Conservation (phyloP, 306 rosid genomes). For the Cucurbita maxima region DNA sequence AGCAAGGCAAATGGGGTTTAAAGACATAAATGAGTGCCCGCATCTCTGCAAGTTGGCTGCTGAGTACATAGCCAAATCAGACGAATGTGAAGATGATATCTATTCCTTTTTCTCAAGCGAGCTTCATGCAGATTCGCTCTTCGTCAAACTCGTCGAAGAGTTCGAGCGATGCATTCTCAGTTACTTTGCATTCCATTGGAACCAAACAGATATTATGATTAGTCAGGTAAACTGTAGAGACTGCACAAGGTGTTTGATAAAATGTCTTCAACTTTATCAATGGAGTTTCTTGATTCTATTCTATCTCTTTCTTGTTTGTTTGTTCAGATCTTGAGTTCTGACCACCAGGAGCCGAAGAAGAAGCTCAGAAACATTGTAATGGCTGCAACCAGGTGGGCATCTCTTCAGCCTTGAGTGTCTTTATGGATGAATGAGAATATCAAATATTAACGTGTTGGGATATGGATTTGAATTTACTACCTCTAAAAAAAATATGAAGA, state of each 20-base stretch:
- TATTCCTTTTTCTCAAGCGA: constrained; percentile 58
- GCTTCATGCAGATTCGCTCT: constrained; percentile 71
- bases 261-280: background rate
- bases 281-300: background rate
- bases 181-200: constrained; percentile 94
- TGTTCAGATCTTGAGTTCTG: constrained; percentile 58
- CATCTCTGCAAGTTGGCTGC: constrained; percentile 70
- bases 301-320: background rate
- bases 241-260: background rate
- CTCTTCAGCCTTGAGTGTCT: background rate
- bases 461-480: too few species aligned
- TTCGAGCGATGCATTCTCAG: constrained; percentile 95
- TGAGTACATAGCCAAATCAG: constrained; percentile 60
- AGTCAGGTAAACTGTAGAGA: constrained; percentile 40
- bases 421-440: too few species aligned
- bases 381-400: constrained; percentile 81
- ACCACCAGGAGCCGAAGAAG: constrained; percentile 55
- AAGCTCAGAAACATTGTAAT: constrained; percentile 68
- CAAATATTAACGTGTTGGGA: too few species aligned
- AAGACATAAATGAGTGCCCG: constrained; percentile 65
- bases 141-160: constrained; percentile 93
- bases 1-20: constrained; percentile 96
- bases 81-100: constrained; percentile 70
- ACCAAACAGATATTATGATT: constrained; percentile 54
- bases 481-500: too few species aligned